Evolutionary conservation across 192 early-diverging fungal genomes (phyloP).

Genomic region (Linnemannia hyalina): DNA sequence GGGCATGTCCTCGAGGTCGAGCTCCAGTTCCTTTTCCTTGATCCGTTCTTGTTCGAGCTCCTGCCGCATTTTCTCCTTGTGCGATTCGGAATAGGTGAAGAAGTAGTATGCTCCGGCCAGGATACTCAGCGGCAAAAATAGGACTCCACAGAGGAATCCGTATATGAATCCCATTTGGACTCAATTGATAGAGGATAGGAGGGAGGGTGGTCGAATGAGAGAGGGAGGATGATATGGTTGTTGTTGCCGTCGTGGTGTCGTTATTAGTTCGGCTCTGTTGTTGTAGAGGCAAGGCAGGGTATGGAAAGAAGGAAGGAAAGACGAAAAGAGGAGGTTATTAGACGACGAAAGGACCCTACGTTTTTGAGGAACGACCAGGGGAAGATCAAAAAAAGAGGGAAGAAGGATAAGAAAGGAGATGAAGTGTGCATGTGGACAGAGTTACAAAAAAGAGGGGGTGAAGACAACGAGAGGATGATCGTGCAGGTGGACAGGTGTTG

Average conservation of each 20-base stretch:
- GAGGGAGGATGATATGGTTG: background rate
- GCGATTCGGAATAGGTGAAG: constrained; percentile 47
- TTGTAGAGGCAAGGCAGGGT: background rate
- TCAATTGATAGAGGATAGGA: background rate
- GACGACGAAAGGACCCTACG: background rate
- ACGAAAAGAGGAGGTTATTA: background rate
- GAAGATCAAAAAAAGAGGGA: background rate
- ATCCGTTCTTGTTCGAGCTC: constrained; percentile 14
- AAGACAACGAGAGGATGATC: background rate
- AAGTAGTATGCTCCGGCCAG: constrained; percentile 33
- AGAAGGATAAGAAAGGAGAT: background rate
- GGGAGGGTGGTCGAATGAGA: background rate
- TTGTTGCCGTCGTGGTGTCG: background rate
- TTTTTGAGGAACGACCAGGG: background rate
- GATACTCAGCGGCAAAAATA: constrained; percentile 34
- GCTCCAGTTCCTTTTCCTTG: constrained; percentile 16
- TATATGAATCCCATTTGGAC: constrained; percentile 39
- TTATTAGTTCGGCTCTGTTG: background rate
- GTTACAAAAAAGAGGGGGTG: constrained; percentile 1
- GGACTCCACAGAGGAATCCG: constrained; percentile 47
- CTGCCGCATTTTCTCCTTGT: constrained; percentile 21
- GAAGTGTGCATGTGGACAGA: background rate
- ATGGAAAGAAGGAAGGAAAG: background rate
- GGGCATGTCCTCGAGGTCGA: constrained; percentile 43
- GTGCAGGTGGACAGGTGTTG: constrained; percentile 3